Percentiles rank a stretch among this genome's conserved stretches.
Evolutionary conservation across 768 basidiomycete genomes (phyloP).

Genomic region (Lactarius trivialis): DNA sequence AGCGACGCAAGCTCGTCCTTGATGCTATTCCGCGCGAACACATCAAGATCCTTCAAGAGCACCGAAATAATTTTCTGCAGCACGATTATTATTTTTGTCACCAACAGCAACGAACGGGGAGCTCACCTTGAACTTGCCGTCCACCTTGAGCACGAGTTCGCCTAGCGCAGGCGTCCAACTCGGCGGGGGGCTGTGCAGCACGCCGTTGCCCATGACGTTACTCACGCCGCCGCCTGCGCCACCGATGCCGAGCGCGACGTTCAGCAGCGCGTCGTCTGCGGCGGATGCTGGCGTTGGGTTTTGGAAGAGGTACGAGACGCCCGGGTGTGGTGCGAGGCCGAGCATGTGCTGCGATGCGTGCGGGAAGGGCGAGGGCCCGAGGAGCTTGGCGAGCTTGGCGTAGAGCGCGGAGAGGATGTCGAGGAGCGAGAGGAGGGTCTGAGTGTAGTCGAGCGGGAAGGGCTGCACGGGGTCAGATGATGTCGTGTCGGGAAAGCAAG

Average conservation of each 20-base stretch:
- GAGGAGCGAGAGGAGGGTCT: slow-evolving; percentile 80
- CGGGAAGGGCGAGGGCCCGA: slow-evolving; percentile 76
- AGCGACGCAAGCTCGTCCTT: slow-evolving; percentile 77
- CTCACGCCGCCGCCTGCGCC: slow-evolving; percentile 24
- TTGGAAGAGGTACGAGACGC: slow-evolving; percentile 72
- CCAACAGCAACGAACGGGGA: neutral
- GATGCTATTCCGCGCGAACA: slow-evolving; percentile 72
- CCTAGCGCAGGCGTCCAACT: slow-evolving; percentile 57
- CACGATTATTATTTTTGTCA: no score
- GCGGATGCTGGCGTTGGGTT: slow-evolving; percentile 36
- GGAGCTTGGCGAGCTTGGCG: slow-evolving; percentile 75
- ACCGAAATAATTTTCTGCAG: slow-evolving; percentile 80
- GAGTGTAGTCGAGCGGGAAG: slow-evolving; percentile 85
- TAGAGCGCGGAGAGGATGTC: slow-evolving; percentile 88
- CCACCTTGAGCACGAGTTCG: slow-evolving; percentile 75
- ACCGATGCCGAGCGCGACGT: slow-evolving; percentile 42
- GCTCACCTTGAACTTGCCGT: slow-evolving; percentile 73
- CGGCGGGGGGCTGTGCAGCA: slow-evolving; percentile 46
- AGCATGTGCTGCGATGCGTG: slow-evolving; percentile 69
- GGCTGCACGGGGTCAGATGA: slow-evolving; percentile 43
- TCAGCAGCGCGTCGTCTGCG: slow-evolving; percentile 56
- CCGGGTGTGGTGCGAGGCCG: slow-evolving; percentile 69
- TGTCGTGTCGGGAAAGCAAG: neutral
- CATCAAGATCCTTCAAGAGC: slow-evolving; percentile 79
- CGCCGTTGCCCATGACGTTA: slow-evolving; percentile 20